Evolutionary conservation across 805 yeast species (phyloP).

Genomic region (Candida dajiaensis): DNA sequence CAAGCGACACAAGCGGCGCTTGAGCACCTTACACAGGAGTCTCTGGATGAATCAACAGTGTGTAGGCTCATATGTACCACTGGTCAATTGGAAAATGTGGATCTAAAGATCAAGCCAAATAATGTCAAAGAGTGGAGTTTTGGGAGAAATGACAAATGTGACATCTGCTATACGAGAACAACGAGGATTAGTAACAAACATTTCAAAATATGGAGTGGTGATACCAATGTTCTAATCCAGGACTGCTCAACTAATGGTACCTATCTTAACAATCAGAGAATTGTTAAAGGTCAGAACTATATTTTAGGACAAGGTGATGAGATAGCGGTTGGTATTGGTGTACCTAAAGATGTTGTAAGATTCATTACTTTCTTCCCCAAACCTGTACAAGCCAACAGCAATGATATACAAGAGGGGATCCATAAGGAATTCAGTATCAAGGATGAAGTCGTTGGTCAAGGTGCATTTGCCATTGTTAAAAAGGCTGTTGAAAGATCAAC

Average conservation of each 20-base stretch:
- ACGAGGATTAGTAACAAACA: conserved; percentile 73
- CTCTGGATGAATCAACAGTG: conserved; percentile 35
- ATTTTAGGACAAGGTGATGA: conserved; percentile 90
- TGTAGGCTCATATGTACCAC: conserved; percentile 57
- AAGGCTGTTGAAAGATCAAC: conserved; percentile 82
- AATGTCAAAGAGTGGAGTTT: conserved; percentile 51
- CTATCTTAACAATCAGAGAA: conserved; percentile 64
- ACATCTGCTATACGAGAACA: conserved; percentile 52
- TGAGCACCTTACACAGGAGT: conserved; percentile 32
- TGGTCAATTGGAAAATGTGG: conserved; percentile 45
- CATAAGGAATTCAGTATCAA: conserved; percentile 67
- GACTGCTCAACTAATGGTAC: conserved; percentile 94
- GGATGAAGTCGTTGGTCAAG: conserved; percentile 88
- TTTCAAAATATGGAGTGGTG: conserved; percentile 62
- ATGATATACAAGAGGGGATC: conserved; percentile 38
- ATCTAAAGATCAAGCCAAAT: conserved; percentile 33
- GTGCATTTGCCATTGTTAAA: conserved; percentile 96
- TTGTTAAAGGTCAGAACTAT: conserved; percentile 74
- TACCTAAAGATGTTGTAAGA: conserved; percentile 56
- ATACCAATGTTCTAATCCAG: conserved; percentile 39
- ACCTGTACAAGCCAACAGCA: conserved; percentile 9
- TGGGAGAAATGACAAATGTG: conserved; percentile 69
- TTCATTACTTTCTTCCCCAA: conserved; percentile 38
- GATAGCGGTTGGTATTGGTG: conserved; percentile 84
- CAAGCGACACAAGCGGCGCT: conserved; percentile 37